phyloP scores from a whole-genome alignment of 768 basidiomycete genomes.

The Butyriboletus loyo region DNA sequence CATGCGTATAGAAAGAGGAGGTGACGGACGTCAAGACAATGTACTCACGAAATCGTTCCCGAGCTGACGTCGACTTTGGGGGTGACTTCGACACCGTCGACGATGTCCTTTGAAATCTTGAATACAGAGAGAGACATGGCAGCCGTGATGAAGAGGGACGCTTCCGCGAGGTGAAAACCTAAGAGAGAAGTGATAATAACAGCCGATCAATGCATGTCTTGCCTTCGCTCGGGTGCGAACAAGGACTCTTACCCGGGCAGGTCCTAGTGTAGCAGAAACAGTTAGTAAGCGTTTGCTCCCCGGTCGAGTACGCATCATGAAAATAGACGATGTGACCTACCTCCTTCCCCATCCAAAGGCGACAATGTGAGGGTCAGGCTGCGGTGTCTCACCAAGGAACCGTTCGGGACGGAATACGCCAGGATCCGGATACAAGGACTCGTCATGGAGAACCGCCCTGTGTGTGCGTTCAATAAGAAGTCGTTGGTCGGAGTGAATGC shows the following conservation, averaged over 20 bases:
- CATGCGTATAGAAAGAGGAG: no score
- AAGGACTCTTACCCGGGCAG: conserved; percentile 15
- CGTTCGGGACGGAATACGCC: conserved; percentile 34
- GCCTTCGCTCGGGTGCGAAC: background rate
- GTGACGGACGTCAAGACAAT: background rate
- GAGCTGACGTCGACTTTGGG: conserved; percentile 43
- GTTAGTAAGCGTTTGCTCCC: background rate
- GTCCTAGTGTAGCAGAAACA: conserved; percentile 1
- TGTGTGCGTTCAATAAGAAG: background rate
- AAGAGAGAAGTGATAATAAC: background rate
- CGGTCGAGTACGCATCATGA: fast-evolving
- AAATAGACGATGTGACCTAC: conserved; percentile 1
- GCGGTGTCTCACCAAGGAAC: conserved; percentile 22
- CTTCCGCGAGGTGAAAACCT: conserved; percentile 32
- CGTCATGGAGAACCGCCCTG: conserved; percentile 57
- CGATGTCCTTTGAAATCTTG: conserved; percentile 39
- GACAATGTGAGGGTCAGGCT: conserved; percentile 14
- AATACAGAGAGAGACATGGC: conserved; percentile 45
- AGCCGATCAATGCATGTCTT: no score
- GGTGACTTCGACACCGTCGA: conserved; percentile 40
- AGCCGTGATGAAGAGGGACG: conserved; percentile 23
- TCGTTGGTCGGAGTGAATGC: background rate
- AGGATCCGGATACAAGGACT: conserved; percentile 35
- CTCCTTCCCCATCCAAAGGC: conserved; percentile 32
- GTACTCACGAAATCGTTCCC: conserved; percentile 44